phyloP scores from a whole-genome alignment of 768 basidiomycete genomes.

The Hericium erinaceus region DNA sequence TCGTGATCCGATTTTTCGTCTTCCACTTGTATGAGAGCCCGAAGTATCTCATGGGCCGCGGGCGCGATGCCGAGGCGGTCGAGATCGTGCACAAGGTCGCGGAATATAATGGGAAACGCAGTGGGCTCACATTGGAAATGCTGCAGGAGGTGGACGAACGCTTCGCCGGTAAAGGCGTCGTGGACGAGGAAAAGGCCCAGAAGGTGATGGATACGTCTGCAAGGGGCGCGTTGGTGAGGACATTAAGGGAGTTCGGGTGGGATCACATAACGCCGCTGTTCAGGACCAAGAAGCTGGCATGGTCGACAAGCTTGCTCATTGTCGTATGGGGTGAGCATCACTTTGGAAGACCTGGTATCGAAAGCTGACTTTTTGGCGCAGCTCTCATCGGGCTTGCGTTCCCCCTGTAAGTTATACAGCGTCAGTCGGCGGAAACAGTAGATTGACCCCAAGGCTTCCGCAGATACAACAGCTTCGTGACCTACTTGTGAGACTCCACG shows the following conservation, averaged over 20 bases:
- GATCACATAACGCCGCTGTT: conserved; percentile 41
- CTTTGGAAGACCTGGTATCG: background rate
- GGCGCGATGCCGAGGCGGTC: conserved; percentile 52
- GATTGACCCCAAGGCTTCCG: background rate
- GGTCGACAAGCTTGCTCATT: conserved; percentile 42
- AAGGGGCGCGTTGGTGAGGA: conserved; percentile 29
- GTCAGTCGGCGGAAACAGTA: background rate
- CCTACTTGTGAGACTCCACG: conserved; percentile 35
- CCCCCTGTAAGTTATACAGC: conserved; percentile 39
- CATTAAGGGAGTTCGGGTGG: conserved; percentile 28
- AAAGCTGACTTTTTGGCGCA: conserved; percentile 16
- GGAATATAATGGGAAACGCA: conserved; percentile 43
- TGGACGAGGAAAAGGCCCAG: conserved; percentile 8
- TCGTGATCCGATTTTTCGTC: conserved; percentile 51
- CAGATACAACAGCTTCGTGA: conserved; percentile 44
- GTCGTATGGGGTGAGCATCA: conserved; percentile 39
- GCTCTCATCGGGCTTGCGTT: conserved; percentile 72
- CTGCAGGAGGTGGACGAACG: conserved; percentile 22
- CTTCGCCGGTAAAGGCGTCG: background rate
- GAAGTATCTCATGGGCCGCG: conserved; percentile 63
- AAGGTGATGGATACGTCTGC: conserved; percentile 27
- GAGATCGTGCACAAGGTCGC: conserved; percentile 56
- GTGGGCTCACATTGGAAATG: conserved; percentile 41
- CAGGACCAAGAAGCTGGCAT: conserved; percentile 38
- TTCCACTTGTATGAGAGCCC: conserved; percentile 66